These are phyloP conservation scores for Sphaerobolus stellatus DNA, from an alignment of 1,284 basidiomycete genomes.

Conservation along the genomic window DNA sequence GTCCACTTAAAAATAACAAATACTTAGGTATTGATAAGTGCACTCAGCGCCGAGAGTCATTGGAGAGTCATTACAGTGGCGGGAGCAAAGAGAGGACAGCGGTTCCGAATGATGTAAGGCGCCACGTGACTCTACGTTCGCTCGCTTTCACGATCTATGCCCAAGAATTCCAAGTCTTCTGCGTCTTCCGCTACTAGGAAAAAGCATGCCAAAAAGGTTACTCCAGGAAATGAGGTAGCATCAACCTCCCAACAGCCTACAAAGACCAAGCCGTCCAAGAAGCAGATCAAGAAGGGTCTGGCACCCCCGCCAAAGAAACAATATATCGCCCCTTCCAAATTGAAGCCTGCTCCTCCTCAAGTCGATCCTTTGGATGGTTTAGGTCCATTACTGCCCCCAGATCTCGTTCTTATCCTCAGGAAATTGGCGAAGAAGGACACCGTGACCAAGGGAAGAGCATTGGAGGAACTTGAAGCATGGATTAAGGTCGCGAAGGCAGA, in stretches of 20 bases:
- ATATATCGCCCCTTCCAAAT: constrained; percentile 82
- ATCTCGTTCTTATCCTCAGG: constrained; percentile 81
- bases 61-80: too few relatives aligned
- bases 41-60: too few relatives aligned
- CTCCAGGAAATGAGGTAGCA: constrained; percentile 24
- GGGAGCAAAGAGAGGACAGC: too few relatives aligned
- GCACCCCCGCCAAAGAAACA: constrained; percentile 62
- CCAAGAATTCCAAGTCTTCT: constrained; percentile 65
- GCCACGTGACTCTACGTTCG: too few relatives aligned
- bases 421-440: constrained; percentile 90
- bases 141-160: constrained; percentile 34
- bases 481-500: constrained; percentile 45
- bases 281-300: constrained; percentile 55
- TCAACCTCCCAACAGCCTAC: constrained; percentile 33
- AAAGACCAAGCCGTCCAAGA: constrained; percentile 38
- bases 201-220: constrained; percentile 74
- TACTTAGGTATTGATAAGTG: too few relatives aligned
- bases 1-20: too few relatives aligned
- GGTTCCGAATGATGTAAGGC: too few relatives aligned
- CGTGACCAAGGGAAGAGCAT: constrained; percentile 80
- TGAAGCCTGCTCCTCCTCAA: constrained; percentile 68
- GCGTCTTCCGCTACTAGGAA: constrained; percentile 81
- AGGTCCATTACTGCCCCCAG: constrained; percentile 77
- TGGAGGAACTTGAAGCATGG: constrained; percentile 86
- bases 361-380: constrained; percentile 91